These are phyloP conservation scores for Nicotiana otophora DNA, from an alignment of 257 asterid genomes.

Conservation along the genomic window DNA sequence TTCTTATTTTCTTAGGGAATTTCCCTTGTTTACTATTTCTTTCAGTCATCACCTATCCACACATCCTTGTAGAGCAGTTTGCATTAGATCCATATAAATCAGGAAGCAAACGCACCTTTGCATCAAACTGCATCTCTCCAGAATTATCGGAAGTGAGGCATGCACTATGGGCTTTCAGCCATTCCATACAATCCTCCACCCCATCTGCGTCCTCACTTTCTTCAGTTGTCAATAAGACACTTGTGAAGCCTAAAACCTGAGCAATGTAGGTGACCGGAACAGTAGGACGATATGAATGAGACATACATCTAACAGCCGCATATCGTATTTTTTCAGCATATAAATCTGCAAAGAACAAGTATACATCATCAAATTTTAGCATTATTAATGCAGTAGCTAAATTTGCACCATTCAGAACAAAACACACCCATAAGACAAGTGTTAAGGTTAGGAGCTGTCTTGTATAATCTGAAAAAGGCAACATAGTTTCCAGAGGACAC, in stretches of 20 bases:
- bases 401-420: background rate
- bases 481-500: conserved; percentile 90
- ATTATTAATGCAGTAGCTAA: background rate
- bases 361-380: background rate
- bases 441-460: conserved; percentile 77
- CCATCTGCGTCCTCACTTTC: conserved; percentile 51
- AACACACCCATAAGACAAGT: conserved; percentile 76
- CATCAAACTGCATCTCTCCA: conserved; percentile 72
- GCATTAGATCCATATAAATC: background rate
- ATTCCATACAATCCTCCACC: conserved; percentile 82
- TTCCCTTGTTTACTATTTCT: background rate
- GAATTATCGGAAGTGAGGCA: conserved; percentile 59
- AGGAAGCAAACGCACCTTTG: conserved; percentile 51
- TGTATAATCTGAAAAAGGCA: conserved; percentile 76
- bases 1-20: background rate
- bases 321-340: conserved; percentile 97
- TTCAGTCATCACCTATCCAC: background rate
- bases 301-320: conserved; percentile 83
- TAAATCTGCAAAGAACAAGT: conserved; percentile 53
- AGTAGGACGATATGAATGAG: conserved; percentile 93
- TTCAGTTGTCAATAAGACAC: conserved; percentile 40
- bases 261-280: conserved; percentile 77
- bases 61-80: background rate
- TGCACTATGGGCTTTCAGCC: conserved; percentile 97
- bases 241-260: conserved; percentile 70